Evolutionary conservation across 257 asterid genomes (phyloP).

Genomic region (Solanum medicagineum): DNA sequence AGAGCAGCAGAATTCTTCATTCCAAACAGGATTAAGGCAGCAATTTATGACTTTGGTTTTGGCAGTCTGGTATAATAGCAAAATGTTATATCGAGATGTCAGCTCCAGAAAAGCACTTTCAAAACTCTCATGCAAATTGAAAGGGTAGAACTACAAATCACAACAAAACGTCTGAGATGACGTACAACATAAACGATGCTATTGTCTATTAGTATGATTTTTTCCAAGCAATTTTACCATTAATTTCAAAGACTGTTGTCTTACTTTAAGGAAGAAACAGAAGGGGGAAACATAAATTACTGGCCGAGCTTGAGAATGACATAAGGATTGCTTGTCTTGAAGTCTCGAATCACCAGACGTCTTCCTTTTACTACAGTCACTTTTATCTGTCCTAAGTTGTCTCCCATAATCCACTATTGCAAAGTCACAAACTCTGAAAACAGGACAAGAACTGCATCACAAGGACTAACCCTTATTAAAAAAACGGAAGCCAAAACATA

Average conservation of each 20-base stretch:
- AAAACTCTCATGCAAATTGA: background rate
- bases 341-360: constrained; percentile 28
- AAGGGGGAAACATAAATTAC: constrained; percentile 7
- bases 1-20: constrained; percentile 33
- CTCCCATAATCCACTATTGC: constrained; percentile 19
- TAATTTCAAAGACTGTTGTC: background rate
- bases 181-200: background rate
- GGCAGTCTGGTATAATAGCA: constrained; percentile 14
- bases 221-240: background rate
- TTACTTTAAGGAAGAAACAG: background rate
- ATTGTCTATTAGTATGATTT: background rate
- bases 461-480: background rate
- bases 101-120: background rate
- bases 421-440: background rate
- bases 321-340: constrained; percentile 41
- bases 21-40: constrained; percentile 44
- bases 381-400: constrained; percentile 22
- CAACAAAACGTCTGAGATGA: background rate
- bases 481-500: background rate
- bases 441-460: constrained; percentile 7
- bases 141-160: background rate
- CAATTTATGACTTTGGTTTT: constrained; percentile 34
- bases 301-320: constrained; percentile 31
- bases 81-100: background rate
- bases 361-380: constrained; percentile 27